Conservation (phyloP, 148 eudicot genomes). For the Vaccinium macrocarpon region DNA sequence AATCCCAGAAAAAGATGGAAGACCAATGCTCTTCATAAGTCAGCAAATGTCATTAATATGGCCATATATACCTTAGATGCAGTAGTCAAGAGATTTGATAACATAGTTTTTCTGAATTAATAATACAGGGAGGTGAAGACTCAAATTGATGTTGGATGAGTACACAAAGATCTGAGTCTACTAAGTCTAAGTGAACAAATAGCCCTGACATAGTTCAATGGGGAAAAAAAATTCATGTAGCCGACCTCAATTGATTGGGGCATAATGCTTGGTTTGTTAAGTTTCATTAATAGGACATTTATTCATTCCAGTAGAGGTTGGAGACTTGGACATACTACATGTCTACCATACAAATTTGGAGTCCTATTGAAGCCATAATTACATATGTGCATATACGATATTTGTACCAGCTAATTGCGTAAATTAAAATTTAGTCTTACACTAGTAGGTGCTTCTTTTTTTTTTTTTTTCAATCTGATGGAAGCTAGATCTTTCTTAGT, state of each 20-base stretch:
- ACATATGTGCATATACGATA: not conserved
- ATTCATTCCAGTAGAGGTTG: not conserved
- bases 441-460: not conserved
- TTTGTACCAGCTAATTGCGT: not conserved
- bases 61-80: too few relatives aligned
- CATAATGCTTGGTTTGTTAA: too few relatives aligned
- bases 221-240: too few relatives aligned
- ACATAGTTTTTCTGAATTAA: too few relatives aligned
- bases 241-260: too few relatives aligned
- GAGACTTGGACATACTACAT: not conserved
- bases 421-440: not conserved
- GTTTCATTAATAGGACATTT: not conserved
- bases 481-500: not conserved
- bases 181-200: too few relatives aligned
- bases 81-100: too few relatives aligned
- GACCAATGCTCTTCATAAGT: not conserved
- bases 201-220: too few relatives aligned
- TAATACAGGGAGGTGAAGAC: too few relatives aligned
- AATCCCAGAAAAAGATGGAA: not conserved
- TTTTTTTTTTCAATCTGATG: not conserved
- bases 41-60: not conserved
- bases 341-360: not conserved
- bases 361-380: not conserved
- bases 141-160: too few relatives aligned
- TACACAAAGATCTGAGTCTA: too few relatives aligned